Conservation (phyloP, 495 filamentous ascomycete species). For the Pseudomonodictys pantanalensis region DNA sequence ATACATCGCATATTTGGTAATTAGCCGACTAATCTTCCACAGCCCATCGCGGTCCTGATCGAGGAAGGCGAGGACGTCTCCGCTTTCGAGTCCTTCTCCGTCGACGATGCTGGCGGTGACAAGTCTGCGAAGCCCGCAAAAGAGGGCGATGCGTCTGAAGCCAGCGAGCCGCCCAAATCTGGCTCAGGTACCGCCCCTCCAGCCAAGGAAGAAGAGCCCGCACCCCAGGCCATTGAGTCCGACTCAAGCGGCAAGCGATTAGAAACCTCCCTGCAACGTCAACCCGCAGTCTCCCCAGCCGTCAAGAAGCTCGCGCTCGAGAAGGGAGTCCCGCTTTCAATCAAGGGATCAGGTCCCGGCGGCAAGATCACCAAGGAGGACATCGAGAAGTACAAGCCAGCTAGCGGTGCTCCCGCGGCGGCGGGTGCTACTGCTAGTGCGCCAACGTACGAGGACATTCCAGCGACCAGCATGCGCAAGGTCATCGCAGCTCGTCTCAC, state of each 20-base stretch:
- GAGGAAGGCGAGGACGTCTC: constrained; percentile 84
- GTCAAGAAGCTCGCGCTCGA: constrained; percentile 82
- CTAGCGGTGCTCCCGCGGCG: constrained; percentile 46
- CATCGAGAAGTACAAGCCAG: constrained; percentile 76
- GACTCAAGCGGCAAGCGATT: constrained; percentile 72
- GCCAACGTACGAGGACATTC: constrained; percentile 77
- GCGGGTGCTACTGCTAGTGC: constrained; percentile 49
- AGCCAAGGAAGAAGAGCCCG: constrained; percentile 51
- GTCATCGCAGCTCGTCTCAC: constrained; percentile 89
- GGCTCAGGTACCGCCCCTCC: constrained; percentile 58
- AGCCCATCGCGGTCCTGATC: constrained; percentile 95
- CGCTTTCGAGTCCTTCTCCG: constrained; percentile 82
- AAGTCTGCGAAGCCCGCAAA: constrained; percentile 61
- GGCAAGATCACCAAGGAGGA: constrained; percentile 90
- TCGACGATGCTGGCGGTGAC: constrained; percentile 87
- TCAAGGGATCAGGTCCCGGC: constrained; percentile 85
- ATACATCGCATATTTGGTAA: neutral
- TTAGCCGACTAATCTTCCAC: constrained; percentile 42
- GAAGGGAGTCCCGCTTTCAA: constrained; percentile 73
- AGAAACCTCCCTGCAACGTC: constrained; percentile 77
- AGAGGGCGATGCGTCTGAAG: constrained; percentile 61
- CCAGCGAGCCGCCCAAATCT: constrained; percentile 55
- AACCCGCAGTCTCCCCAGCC: constrained; percentile 65
- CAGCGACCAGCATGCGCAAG: constrained; percentile 92
- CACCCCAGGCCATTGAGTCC: constrained; percentile 60